Evolutionary conservation across 2,329 filamentous ascomycete genomes (phyloP).

Genomic region (Cordyceps javanica): DNA sequence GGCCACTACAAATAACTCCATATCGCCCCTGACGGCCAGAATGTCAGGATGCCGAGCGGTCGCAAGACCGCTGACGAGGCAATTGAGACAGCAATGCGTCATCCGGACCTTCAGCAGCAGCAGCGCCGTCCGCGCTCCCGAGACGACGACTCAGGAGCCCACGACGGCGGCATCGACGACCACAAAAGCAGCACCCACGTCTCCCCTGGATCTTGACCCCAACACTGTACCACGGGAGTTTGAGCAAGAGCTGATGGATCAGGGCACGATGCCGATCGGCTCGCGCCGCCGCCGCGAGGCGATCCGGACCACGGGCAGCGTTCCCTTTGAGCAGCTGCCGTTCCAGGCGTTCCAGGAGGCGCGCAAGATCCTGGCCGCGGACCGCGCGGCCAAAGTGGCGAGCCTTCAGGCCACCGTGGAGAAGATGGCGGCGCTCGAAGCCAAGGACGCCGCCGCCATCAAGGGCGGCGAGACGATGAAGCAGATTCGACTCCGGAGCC

Average conservation of each 20-base stretch:
- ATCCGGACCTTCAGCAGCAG: slow-evolving; percentile 31
- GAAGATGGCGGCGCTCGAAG: slow-evolving; percentile 63
- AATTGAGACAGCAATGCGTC: slow-evolving; percentile 38
- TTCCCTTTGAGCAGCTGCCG: slow-evolving; percentile 89
- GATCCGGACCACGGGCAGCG: slow-evolving; percentile 54
- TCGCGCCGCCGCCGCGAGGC: slow-evolving; percentile 78
- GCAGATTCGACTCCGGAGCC: slow-evolving; percentile 6
- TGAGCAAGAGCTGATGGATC: slow-evolving; percentile 61
- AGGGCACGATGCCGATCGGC: slow-evolving; percentile 67
- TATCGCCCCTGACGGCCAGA: slow-evolving; percentile 26
- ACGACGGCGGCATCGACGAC: slow-evolving; percentile 11
- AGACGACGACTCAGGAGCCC: slow-evolving; percentile 15
- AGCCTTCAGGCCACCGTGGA: slow-evolving; percentile 62
- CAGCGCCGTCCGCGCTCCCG: slow-evolving; percentile 26
- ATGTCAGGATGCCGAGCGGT: slow-evolving; percentile 56
- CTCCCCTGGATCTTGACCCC: slow-evolving; percentile 52
- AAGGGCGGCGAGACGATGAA: slow-evolving; percentile 43
- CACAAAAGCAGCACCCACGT: slow-evolving; percentile 21
- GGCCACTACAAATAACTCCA: neutral
- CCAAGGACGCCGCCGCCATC: slow-evolving; percentile 48
- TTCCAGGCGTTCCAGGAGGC: slow-evolving; percentile 99
- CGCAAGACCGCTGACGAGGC: slow-evolving; percentile 49
- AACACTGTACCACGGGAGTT: slow-evolving; percentile 54
- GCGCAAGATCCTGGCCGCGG: slow-evolving; percentile 70
- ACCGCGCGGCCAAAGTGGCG: slow-evolving; percentile 73